A percentile compares a stretch with the other conserved stretches of the same genome.
phyloP scores from a whole-genome alignment of 2,329 filamentous ascomycete species.

The Clonostachys byssicola region DNA sequence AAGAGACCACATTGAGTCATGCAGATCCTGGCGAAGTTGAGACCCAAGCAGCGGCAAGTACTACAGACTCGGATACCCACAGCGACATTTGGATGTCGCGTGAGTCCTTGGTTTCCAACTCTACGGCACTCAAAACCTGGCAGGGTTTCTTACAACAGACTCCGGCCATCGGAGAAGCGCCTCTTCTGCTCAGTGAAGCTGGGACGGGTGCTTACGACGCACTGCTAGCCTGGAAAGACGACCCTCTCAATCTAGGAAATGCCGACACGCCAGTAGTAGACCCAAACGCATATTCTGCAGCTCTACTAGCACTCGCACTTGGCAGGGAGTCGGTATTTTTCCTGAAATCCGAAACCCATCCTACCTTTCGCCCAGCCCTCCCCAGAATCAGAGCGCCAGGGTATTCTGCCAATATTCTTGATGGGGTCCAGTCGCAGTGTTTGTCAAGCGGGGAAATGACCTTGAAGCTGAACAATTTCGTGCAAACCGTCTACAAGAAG shows the following conservation, averaged over 20 bases:
- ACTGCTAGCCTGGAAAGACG: slow-evolving; percentile 37
- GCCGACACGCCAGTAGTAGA: slow-evolving; percentile 37
- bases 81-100: slow-evolving; percentile 41
- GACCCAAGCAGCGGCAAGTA: too few relatives aligned
- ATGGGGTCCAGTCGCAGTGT: slow-evolving; percentile 40
- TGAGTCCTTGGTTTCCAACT: slow-evolving; percentile 19
- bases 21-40: slow-evolving; percentile 3
- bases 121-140: slow-evolving; percentile 60
- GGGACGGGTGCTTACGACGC: slow-evolving; percentile 64
- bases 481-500: slow-evolving; percentile 38
- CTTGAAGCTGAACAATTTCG: slow-evolving; percentile 39
- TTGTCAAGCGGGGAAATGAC: slow-evolving; percentile 41
- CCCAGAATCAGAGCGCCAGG: slow-evolving; percentile 48
- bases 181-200: slow-evolving; percentile 64
- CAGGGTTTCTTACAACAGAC: slow-evolving; percentile 51
- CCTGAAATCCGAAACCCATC: slow-evolving; percentile 47
- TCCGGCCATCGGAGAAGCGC: slow-evolving; percentile 20
- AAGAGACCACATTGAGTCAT: neutral
- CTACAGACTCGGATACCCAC: neutral
- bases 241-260: slow-evolving; percentile 31
- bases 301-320: slow-evolving; percentile 62
- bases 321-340: slow-evolving; percentile 73
- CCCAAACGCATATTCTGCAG: slow-evolving; percentile 43
- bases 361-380: slow-evolving; percentile 45
- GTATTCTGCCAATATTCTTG: slow-evolving; percentile 45